Conservation (phyloP, 148 eudicot species). For the Euryodendron excelsum region DNA sequence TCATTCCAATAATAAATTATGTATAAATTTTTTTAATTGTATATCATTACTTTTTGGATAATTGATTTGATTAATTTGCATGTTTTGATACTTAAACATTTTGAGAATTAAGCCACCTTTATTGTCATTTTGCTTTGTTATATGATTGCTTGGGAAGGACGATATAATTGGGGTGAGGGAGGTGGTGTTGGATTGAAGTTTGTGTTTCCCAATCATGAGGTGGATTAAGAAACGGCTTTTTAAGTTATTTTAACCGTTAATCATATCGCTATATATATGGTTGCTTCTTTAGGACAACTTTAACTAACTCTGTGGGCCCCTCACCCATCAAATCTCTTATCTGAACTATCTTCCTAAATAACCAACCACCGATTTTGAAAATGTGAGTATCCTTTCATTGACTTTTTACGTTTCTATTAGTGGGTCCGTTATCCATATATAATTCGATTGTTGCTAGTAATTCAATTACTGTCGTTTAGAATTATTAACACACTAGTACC, state of each 20-base stretch:
- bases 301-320: slow-evolving; percentile 26
- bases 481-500: no score
- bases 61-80: no score
- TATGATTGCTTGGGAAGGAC: slow-evolving; percentile 12
- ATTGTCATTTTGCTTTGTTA: no score
- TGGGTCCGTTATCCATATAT: not conserved
- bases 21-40: no score
- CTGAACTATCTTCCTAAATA: not conserved
- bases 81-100: no score
- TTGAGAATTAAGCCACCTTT: no score
- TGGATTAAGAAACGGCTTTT: slow-evolving; percentile 6
- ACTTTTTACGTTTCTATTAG: no score
- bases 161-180: slow-evolving; percentile 9
- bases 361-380: not conserved
- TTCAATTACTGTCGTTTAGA: no score
- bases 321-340: not conserved
- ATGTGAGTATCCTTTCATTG: no score
- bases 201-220: slow-evolving; percentile 10
- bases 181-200: slow-evolving; percentile 32
- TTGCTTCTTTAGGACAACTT: slow-evolving; percentile 32
- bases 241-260: slow-evolving; percentile 11
- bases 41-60: no score
- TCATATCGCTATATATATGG: slow-evolving; percentile 10
- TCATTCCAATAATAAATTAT: no score
- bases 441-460: no score